These are phyloP conservation scores for Microcyclosporella mali DNA, from an alignment of 2,329 filamentous ascomycete genomes.

Conservation along the genomic window DNA sequence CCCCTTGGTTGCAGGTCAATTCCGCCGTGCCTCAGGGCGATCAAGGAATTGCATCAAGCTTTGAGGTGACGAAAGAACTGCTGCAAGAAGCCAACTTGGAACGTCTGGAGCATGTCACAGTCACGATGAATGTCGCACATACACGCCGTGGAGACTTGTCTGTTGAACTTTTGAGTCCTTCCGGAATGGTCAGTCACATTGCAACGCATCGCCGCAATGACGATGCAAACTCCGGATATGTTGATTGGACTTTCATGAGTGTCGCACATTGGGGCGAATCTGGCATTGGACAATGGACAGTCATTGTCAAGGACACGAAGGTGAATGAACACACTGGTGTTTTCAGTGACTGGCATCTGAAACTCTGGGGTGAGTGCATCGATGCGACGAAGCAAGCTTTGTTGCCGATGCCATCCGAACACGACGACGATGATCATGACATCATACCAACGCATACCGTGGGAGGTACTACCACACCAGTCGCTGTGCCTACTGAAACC, in stretches of 20 bases:
- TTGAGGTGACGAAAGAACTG: constrained; percentile 76
- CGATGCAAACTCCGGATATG: constrained; percentile 61
- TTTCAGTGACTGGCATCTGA: constrained; percentile 88
- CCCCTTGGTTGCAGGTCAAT: constrained; percentile 88
- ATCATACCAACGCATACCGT: constrained; percentile 53
- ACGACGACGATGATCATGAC: constrained; percentile 80
- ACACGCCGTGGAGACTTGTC: constrained; percentile 82
- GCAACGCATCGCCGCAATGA: constrained; percentile 69
- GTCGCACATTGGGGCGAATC: constrained; percentile 94
- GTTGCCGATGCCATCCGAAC: constrained; percentile 73
- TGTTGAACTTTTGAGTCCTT: constrained; percentile 82
- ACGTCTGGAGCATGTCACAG: constrained; percentile 85
- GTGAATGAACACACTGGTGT: constrained; percentile 70
- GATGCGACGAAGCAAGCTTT: constrained; percentile 66
- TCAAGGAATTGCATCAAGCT: constrained; percentile 69
- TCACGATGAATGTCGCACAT: constrained; percentile 95
- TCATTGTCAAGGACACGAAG: constrained; percentile 78
- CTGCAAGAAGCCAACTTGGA: constrained; percentile 76
- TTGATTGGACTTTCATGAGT: constrained; percentile 98
- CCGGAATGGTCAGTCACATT: constrained; percentile 75
- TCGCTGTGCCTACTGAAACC: constrained; percentile 42
- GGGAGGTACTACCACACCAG: constrained; percentile 55
- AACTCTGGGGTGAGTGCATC: constrained; percentile 85
- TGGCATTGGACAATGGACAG: constrained; percentile 82
- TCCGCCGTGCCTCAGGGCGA: constrained; percentile 79